phyloP scores from a whole-genome alignment of 495 filamentous ascomycete species.

The Poronia punctata region DNA sequence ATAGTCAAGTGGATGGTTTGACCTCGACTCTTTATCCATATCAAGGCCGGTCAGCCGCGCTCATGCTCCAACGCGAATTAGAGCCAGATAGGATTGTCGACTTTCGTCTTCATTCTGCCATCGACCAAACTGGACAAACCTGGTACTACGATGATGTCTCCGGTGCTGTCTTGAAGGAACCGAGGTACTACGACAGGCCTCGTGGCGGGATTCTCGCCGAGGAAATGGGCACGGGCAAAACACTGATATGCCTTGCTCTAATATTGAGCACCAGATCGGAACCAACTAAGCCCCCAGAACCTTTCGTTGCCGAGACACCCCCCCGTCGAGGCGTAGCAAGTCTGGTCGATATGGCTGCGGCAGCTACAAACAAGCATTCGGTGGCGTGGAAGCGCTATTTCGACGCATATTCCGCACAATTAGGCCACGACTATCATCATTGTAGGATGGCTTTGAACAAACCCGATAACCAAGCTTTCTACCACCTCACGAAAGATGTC shows the following conservation, averaged over 20 bases:
- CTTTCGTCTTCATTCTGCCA: constrained; percentile 55
- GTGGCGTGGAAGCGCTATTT: constrained; percentile 64
- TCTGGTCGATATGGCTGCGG: constrained; percentile 62
- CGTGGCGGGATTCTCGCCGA: constrained; percentile 72
- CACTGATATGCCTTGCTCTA: constrained; percentile 74
- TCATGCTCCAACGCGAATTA: constrained; percentile 79
- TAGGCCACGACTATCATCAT: constrained; percentile 32
- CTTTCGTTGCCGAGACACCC: constrained; percentile 39
- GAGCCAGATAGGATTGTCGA: constrained; percentile 60
- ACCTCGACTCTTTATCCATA: constrained; percentile 66
- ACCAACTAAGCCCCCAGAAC: constrained; percentile 46
- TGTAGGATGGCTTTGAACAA: constrained; percentile 48
- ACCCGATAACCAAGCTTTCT: constrained; percentile 23
- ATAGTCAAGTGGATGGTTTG: constrained; percentile 50
- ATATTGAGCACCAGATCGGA: constrained; percentile 75
- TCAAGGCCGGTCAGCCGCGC: constrained; percentile 72
- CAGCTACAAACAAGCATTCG: constrained; percentile 54
- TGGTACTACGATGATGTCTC: constrained; percentile 72
- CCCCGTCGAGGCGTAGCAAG: constrained; percentile 39
- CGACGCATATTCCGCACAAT: constrained; percentile 24
- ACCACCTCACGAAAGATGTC: constrained; percentile 29
- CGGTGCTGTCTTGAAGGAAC: constrained; percentile 52
- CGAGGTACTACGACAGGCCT: constrained; percentile 64
- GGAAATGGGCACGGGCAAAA: constrained; percentile 75
- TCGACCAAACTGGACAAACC: constrained; percentile 50